Evolutionary conservation across 106 monocot species (phyloP).

Genomic region (Vanilla planifolia): DNA sequence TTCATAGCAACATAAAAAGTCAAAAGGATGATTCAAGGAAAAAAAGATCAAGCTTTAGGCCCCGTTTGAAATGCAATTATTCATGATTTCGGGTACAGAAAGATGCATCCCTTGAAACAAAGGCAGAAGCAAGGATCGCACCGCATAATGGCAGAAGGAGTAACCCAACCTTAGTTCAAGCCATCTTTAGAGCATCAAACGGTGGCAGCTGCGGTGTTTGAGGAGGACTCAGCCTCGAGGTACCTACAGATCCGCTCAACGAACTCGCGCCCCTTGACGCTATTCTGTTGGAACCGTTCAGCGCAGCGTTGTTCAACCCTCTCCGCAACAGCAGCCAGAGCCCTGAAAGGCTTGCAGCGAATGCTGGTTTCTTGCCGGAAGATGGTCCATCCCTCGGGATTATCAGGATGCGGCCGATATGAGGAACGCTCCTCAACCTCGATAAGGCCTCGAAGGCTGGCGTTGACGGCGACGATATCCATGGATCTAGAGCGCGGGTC

Average conservation of each 20-base stretch:
- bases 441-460: constrained; percentile 55
- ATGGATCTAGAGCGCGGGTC: constrained; percentile 54
- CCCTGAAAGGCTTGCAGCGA: constrained; percentile 70
- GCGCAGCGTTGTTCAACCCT: constrained; percentile 89
- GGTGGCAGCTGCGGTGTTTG: constrained; percentile 13
- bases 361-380: constrained; percentile 93
- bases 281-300: constrained; percentile 86
- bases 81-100: no score
- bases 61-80: no score
- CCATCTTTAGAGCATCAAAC: constrained; percentile 1
- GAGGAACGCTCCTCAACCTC: constrained; percentile 87
- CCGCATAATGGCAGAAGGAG: no score
- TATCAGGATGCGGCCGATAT: constrained; percentile 71
- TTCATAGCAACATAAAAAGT: no score
- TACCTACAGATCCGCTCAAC: constrained; percentile 83
- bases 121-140: no score
- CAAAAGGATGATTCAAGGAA: no score
- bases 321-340: constrained; percentile 76
- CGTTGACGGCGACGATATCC: constrained; percentile 76
- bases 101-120: no score
- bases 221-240: constrained; percentile 52
- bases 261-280: constrained; percentile 82
- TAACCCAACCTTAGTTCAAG: constrained; percentile 2
- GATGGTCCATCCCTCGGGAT: constrained; percentile 62
- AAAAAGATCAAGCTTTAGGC: no score